Evolutionary conservation across 192 early-diverging fungal genomes (phyloP).

Genomic region (Backusella australiensis): DNA sequence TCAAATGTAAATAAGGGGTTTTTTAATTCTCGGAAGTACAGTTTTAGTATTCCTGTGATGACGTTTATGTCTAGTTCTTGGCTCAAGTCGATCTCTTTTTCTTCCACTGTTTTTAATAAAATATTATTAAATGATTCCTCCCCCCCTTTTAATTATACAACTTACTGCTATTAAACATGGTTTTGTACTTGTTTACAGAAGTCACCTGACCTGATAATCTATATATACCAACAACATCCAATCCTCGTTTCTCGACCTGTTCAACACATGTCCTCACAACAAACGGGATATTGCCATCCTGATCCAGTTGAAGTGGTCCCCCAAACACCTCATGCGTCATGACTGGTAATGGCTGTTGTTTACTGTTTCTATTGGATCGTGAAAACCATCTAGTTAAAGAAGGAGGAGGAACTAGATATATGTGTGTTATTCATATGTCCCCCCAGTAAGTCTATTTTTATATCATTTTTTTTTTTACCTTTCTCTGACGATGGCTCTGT

Average conservation of each 20-base stretch:
- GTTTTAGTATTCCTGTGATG: constrained; percentile 68
- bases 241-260: constrained; percentile 66
- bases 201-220: constrained; percentile 67
- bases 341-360: not conserved
- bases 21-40: constrained; percentile 72
- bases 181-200: constrained; percentile 61
- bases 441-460: too few species aligned
- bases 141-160: not conserved
- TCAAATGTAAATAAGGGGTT: constrained; percentile 69
- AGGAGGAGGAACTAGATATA: not conserved
- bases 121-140: not conserved
- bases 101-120: not conserved
- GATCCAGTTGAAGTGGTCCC: constrained; percentile 20
- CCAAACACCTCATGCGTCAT: constrained; percentile 30
- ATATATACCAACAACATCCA: constrained; percentile 74
- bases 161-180: constrained; percentile 54
- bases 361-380: constrained; percentile 1
- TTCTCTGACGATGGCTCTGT: not conserved
- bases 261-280: constrained; percentile 67
- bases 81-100: constrained; percentile 38
- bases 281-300: constrained; percentile 50
- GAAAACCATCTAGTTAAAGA: constrained; percentile 7
- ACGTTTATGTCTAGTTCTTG: constrained; percentile 66
- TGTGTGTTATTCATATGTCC: not conserved
- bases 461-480: not conserved